Evolutionary conservation across 2,329 filamentous ascomycete species (phyloP), one percentile per base, ranked within the genome.

Genomic region (Cercospora beticola): DNA sequence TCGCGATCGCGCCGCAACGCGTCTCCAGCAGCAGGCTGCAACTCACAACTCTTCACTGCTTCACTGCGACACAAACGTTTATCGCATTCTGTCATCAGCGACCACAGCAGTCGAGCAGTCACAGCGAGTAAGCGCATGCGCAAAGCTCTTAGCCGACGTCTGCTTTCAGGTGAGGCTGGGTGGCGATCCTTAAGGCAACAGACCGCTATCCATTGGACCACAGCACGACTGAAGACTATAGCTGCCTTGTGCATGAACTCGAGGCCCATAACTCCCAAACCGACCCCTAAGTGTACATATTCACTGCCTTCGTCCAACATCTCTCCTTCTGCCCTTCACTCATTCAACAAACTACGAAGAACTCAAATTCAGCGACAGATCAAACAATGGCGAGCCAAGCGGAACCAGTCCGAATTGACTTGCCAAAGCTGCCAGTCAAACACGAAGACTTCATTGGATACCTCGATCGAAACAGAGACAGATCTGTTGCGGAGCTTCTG

Each of bases 401-500:
- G 26, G 68, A 70, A 33, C 12, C 68, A 30, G 46, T 64, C 26
- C 65, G 71, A 33, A 69, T 73, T 62, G 62, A 64, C 30, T 30
- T 83, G 16, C 81, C 81, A 3, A 8, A 70, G 10, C 73, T 82
- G 6, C 81, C 81, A n/a, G 78, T 71, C 8, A 74, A 76, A 54
- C 81, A 82, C 68, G 70, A 72, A n/a, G 74, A 81, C 30, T 84
- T 83, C 78, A 77, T 84, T 64, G 69, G 78, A 16, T 86, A 91
- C 78, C 83, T 92, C 67, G 81, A 83, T 12, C 80, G 83, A 66
- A 82, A 89, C 70, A 81, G 84, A 5, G 79, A 86, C 28, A 85
- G 80, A 64, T 80, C 87, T 1, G 82, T 92, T 71, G 70, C 77
- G 5, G 83, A 90, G 36, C 81, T 93, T 63, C 78, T 92, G 66